Base-by-base conservation (phyloP, 179 eudicot species). In the Vitellaria paradoxa region DNA sequence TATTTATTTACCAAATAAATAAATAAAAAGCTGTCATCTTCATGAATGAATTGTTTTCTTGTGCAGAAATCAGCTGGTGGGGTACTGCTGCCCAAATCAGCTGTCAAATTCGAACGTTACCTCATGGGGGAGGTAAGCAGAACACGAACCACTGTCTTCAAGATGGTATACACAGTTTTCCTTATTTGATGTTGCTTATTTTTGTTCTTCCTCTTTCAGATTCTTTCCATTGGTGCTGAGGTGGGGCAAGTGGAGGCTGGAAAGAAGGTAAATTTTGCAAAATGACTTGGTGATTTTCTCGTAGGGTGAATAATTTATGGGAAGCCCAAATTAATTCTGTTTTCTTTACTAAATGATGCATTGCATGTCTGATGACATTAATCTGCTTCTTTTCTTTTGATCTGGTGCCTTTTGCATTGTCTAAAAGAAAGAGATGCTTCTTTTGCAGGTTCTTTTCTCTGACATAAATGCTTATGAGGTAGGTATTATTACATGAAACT, bases 21-120 rank as follows among this genome's bases (percentile, higher is more conserved):
- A 30, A 30, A 30, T 30, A 30, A 5, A 1, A 3, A 37, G 14
- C 52, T 70, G 15, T 23, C 37, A 47, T 72, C 66, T 40, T 7
- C 42, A 21, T 10, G 53, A 46, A 62, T 20, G n/a, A 26, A 66
- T 24, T 26, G 0, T 18, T 71, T 73, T 2, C 50, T 37, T 60
- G 4, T 57, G 62, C 87, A 95, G 98, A 95, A 93, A 95, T 95
- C 99, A 56, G 93, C 93, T 42, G 99, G 99, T 15, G 99, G 97
- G 80, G 94, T 95, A 67, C 87, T 95, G 78, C 88, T 93, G 81
- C 98, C 98, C 3, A 95, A 93, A 86, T 90, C 98, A 65, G 98
- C 97, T 18, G 99, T 95, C 65, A 95, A 95, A 80, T 93, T 93
- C 57, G 99, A 95, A 86, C 89, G 97, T 56, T 93, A 95, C 81